Conservation (phyloP, 805 yeast species). For the Debaryomyces tyrocola region DNA sequence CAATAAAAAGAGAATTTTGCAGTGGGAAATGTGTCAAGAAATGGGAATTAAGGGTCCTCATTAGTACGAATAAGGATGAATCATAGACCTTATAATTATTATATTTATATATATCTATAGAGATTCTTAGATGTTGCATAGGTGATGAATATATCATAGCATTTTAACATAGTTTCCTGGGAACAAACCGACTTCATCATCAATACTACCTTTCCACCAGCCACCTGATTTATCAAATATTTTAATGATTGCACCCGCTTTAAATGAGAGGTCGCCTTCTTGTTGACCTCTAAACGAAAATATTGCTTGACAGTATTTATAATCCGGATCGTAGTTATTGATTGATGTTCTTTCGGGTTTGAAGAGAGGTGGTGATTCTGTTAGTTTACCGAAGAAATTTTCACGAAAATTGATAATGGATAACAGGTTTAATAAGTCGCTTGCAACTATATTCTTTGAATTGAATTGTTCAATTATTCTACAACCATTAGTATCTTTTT, state of each 20-base stretch:
- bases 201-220: conserved; percentile 40
- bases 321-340: neutral
- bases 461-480: conserved; percentile 8
- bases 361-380: neutral
- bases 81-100: conserved; percentile 3
- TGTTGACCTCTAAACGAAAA: conserved; percentile 38
- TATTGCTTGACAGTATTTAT: conserved; percentile 35
- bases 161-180: conserved; percentile 32
- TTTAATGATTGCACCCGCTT: conserved; percentile 42
- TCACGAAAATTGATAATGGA: conserved; percentile 24
- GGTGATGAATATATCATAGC: neutral
- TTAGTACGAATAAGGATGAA: conserved; percentile 2
- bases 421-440: conserved; percentile 15
- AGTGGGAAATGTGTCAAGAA: conserved; percentile 45
- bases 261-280: conserved; percentile 43
- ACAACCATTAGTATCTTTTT: neutral
- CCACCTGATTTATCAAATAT: conserved; percentile 29
- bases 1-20: conserved; percentile 57
- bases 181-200: conserved; percentile 22
- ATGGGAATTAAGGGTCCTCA: conserved; percentile 15
- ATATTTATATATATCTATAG: neutral
- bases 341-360: neutral
- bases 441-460: conserved; percentile 6
- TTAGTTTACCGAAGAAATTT: conserved; percentile 14
- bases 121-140: neutral